phyloP scores from a whole-genome alignment of 83 land plant species.

The Picea abies region DNA sequence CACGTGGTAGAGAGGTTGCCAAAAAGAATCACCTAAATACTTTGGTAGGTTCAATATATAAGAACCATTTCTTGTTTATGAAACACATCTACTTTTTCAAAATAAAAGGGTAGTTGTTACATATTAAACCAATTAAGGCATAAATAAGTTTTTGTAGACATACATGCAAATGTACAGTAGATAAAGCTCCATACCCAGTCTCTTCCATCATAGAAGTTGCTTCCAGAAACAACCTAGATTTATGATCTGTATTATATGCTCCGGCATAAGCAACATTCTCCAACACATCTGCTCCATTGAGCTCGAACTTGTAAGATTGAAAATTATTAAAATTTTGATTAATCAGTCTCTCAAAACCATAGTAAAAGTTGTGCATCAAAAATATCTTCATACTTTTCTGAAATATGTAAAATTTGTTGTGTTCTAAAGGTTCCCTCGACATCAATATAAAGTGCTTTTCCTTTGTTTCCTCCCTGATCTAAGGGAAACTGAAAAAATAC shows the following conservation, averaged over 20 bases:
- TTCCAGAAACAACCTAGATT: constrained; percentile 90
- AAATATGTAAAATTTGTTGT: constrained; percentile 85
- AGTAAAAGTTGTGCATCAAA: constrained; percentile 4
- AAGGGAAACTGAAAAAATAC: too few relatives aligned
- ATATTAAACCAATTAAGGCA: too few relatives aligned
- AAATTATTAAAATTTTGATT: background rate
- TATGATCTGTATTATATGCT: constrained; percentile 29
- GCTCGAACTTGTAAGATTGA: constrained; percentile 54
- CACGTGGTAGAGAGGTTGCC: background rate
- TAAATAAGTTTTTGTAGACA: background rate
- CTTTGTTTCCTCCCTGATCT: constrained; percentile 31
- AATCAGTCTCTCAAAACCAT: background rate
- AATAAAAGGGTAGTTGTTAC: too few relatives aligned
- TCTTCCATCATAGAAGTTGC: constrained; percentile 99
- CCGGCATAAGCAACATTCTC: constrained; percentile 99
- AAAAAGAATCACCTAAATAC: background rate
- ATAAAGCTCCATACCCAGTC: constrained; percentile 48
- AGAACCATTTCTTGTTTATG: background rate
- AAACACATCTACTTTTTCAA: background rate
- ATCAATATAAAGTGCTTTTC: constrained; percentile 96
- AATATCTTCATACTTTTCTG: constrained; percentile 62
- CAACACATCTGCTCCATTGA: constrained; percentile 96
- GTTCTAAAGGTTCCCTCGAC: constrained; percentile 97
- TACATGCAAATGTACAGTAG: background rate
- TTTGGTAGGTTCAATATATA: background rate